Evolutionary conservation across 257 asterid species (phyloP), one percentile per base, ranked within the genome.

Genomic region (Primulina huaijiensis): DNA sequence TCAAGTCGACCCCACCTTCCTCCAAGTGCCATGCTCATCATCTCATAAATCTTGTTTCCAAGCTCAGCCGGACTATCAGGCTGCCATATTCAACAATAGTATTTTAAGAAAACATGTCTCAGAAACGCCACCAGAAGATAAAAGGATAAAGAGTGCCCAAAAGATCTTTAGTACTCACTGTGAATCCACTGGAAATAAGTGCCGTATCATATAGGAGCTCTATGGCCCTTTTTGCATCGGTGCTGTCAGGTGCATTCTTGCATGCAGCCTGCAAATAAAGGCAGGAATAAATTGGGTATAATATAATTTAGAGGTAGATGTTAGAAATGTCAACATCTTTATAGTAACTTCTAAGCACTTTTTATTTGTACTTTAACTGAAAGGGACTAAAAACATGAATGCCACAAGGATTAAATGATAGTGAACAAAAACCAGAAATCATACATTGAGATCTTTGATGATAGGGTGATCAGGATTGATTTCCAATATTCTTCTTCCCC

Each of bases 21-120:
- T 68, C 99, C 99, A 19, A 94, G 92, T 62, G 99, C 99, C 94
- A 94, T 86, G 11, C 95, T 91, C 99, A 94, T 94, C 99, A 94
- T 89, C 77, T 94, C 96, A 10, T 94, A 94, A 63, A 94, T 94
- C 85, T 92, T 94, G 91, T 82, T 90, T 14, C 99, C 91, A 66
- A 92, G 82, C 81, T 94, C 99, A 12, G 98, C 82, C 8, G 99
- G 98, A 76, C 98, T 89, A 31, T 94, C 99, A 2, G 99, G 98
- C 99, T 94, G 92, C 62, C 23, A 64, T 43, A 23, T 25, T 23
- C 58, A 25, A 74, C 25, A 46, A 75, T 9, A 40, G 50, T 38
- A 50, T 17, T 63, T 46, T 5, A 34, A 35, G 0, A 43, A 62
- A 50, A 1, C 14, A 6, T 12, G 21, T 43, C 31, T 7, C 6